Evolutionary conservation across 75 land plant species (phyloP), one percentile per base, ranked within the genome.

Genomic region (Picea sitchensis): DNA sequence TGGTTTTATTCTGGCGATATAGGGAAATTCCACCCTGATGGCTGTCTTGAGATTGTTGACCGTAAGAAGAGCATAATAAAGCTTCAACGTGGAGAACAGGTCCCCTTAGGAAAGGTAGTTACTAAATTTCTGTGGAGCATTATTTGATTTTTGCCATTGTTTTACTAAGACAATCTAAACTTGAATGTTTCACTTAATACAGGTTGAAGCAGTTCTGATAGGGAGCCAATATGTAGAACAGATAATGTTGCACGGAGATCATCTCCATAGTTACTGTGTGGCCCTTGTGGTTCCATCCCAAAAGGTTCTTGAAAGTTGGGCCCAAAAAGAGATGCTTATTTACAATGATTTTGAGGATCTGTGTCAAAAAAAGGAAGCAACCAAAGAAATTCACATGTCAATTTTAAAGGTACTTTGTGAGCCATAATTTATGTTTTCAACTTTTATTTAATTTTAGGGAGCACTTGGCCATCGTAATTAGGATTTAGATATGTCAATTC

Each of bases 1-100:
- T 96, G 99, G 99, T 96, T 96, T 80, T 94, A 96, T 77, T 89
- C 97, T 14, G 99, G 99, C 72, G 99, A 96, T 78, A 90, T 96
- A 80, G 99, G 99, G 64, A 85, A 83, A 81, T 92, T 96, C 82
- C 95, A 96, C 61, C 92, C 93, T 62, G 97, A 96, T 88, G 99
- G 99, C 30, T 92, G 95, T 83, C 85, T 96, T 68, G 97, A 96
- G 78, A 92, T 96, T 47, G 89, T 96, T 79, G 99, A 96, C 78
- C 83, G 99, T 20, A 96, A 94, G 80, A 96, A 96, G 78, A 92
- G 94, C 77, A 94, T 96, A 57, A 92, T 96, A 44, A 96, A 94
- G 79, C 97, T 96, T 81, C 99, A 96, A 73, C 96, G 89, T 87
- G 99, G 99, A 61, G 99, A 96, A 78, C 94, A 94, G 82, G 86